These are phyloP conservation scores for Calonectria crousiana DNA, from an alignment of 2,329 filamentous ascomycete genomes.

Conservation along the genomic window DNA sequence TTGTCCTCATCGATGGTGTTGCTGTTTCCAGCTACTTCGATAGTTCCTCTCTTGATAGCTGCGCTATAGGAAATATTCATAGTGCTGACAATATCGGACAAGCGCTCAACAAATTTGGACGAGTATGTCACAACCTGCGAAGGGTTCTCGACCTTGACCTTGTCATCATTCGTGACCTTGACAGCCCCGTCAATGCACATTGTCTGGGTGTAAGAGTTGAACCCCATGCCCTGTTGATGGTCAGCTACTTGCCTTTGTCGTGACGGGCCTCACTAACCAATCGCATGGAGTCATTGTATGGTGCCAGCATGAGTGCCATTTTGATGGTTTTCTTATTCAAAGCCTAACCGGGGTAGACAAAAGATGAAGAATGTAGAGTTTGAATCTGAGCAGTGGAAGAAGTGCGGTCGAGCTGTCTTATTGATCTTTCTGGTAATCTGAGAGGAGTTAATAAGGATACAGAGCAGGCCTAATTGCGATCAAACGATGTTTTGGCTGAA, in stretches of 20 bases:
- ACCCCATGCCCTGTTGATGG: not conserved
- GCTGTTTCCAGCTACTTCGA: not conserved
- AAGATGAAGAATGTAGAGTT: not conserved
- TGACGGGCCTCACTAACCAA: not conserved
- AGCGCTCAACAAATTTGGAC: not conserved
- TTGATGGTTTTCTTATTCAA: not conserved
- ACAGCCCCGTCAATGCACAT: not conserved
- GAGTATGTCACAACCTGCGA: not conserved
- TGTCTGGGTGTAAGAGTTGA: not conserved
- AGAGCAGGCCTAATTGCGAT: not conserved
- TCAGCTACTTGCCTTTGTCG: not conserved
- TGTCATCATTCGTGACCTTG: not conserved
- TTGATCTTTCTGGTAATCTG: not conserved
- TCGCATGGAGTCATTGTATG: not conserved
- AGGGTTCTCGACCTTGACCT: not conserved
- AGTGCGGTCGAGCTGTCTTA: not conserved
- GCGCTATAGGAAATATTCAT: conserved; percentile 2
- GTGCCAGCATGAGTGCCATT: not conserved
- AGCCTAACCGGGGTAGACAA: not conserved
- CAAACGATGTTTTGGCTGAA: not conserved
- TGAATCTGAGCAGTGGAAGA: not conserved
- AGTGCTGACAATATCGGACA: not conserved
- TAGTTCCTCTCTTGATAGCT: not conserved
- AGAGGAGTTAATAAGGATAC: not conserved
- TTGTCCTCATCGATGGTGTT: not conserved